Evolutionary conservation across 257 asterid species (phyloP), one percentile per base, ranked within the genome.

Genomic region (Datura wrightii): DNA sequence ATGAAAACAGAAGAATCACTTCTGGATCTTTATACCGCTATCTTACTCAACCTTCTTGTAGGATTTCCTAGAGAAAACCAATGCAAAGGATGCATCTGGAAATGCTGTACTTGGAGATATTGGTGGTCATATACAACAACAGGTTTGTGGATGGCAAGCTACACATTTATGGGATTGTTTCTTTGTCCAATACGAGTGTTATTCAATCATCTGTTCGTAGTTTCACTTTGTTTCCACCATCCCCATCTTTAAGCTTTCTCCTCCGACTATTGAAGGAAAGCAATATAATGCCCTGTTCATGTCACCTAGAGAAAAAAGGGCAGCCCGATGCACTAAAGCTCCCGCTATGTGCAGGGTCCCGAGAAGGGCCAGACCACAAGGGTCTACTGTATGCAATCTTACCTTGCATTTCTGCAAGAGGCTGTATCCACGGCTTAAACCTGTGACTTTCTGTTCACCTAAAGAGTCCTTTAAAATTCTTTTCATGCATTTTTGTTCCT

Each of bases 11-110:
- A 78, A 50, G 48, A 5, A 78, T 2, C 5, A 52, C 41, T 78
- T 78, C 82, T 78, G 5, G 59, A 50, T 52, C 0, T 78, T 50
- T 19, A 1, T 6, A 50, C 6, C 34, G 31, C 48, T 69, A 52
- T 78, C 18, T 82, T 56, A 46, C 62, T 69, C 70, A n/a, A 39
- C 84, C 70, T 82, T 82, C 24, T 71, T 89, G 85, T 97, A 96
- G 98, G 89, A 91, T 89, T 89, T 92, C 85, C 91, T 96, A 58
- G 88, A 88, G 86, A 93, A 91, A 91, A 92, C 94, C 54, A 91
- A 93, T 90, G 97, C 98, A 44, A 93, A 79, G 71, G 99, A 96
- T 89, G 99, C 98, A 86, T 94, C 98, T 44, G 98, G 99, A 58
- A 96, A 96, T 87, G 83, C 81, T 46, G 87, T 96, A 80, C 87